A percentile compares a stretch with the other conserved stretches of the same genome.
Conservation (phyloP, 2,329 filamentous ascomycete species). For the Colletotrichum navitas region DNA sequence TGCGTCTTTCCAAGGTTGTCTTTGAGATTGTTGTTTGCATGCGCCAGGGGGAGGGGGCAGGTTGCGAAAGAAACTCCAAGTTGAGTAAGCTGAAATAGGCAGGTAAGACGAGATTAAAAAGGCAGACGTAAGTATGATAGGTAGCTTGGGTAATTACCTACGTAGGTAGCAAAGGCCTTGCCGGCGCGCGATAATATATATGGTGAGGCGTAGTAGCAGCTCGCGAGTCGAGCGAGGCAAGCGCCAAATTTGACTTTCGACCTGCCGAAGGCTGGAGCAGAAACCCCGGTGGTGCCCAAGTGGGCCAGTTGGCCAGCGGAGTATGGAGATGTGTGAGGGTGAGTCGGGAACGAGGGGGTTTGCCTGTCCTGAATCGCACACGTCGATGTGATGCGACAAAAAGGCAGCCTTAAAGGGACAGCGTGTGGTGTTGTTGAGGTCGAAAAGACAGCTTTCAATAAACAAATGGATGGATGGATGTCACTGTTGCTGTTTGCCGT, state of each 20-base stretch:
- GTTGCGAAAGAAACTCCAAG: background rate
- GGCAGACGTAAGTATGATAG: background rate
- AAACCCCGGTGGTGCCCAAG: conserved; percentile 12
- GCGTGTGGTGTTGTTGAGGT: background rate
- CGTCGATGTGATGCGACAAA: background rate
- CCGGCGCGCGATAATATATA: background rate
- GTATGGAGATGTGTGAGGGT: background rate
- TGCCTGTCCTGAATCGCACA: conserved; percentile 2
- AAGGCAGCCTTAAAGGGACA: background rate
- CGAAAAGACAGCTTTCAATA: conserved; percentile 21
- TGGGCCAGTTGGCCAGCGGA: background rate
- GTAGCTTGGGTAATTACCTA: background rate
- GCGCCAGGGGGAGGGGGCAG: background rate
- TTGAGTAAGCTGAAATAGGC: background rate
- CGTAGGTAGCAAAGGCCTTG: background rate
- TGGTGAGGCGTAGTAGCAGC: background rate
- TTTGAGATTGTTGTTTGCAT: background rate
- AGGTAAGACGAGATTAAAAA: background rate
- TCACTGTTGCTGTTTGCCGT: background rate
- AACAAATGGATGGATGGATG: background rate
- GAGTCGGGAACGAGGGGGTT: background rate
- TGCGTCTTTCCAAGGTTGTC: conserved; percentile 12
- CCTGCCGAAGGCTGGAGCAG: conserved; percentile 30
- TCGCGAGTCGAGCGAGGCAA: conserved; percentile 3
- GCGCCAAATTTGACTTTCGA: conserved; percentile 29